A percentile compares a stretch with the other conserved stretches of the same genome.
Evolutionary conservation across 345 rosid species (phyloP).

Genomic region (Citrus maxima): DNA sequence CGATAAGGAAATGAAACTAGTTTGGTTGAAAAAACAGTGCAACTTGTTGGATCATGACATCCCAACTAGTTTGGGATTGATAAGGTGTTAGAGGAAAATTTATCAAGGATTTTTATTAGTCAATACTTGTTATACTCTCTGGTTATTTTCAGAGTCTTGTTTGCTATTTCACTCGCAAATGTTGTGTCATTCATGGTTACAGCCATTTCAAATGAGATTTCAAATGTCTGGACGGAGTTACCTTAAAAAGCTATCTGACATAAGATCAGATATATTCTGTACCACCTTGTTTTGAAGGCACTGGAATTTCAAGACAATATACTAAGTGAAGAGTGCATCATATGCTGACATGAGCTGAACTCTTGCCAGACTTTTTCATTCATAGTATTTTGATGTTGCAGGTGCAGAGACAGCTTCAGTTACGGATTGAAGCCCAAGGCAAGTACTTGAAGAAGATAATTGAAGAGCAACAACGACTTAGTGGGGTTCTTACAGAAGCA

Average conservation of each 20-base stretch:
- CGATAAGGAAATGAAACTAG: neutral
- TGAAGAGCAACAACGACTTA: constrained; percentile 91
- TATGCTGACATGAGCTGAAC: neutral
- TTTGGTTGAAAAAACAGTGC: neutral
- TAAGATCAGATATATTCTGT: neutral
- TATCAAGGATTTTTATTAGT: neutral
- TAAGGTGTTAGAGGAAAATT: neutral
- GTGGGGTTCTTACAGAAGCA: constrained; percentile 63
- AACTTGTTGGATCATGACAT: neutral
- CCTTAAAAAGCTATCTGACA: neutral
- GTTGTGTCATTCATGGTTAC: neutral
- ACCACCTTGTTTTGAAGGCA: neutral
- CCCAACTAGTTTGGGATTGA: neutral
- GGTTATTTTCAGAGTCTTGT: neutral
- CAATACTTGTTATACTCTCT: neutral
- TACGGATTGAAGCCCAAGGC: constrained; percentile 97
- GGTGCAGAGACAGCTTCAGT: constrained; percentile 98
- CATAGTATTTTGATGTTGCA: constrained; percentile 26
- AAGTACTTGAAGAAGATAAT: constrained; percentile 97
- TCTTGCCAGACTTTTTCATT: neutral
- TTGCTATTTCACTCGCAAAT: neutral
- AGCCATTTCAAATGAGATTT: neutral
- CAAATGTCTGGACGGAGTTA: neutral
- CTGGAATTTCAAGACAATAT: neutral
- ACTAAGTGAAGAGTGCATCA: neutral